Percentiles rank a stretch among this genome's conserved stretches.
These are phyloP conservation scores for Cryphonectria parasitica DNA, from an alignment of 2,329 filamentous ascomycete species.

Conservation along the genomic window DNA sequence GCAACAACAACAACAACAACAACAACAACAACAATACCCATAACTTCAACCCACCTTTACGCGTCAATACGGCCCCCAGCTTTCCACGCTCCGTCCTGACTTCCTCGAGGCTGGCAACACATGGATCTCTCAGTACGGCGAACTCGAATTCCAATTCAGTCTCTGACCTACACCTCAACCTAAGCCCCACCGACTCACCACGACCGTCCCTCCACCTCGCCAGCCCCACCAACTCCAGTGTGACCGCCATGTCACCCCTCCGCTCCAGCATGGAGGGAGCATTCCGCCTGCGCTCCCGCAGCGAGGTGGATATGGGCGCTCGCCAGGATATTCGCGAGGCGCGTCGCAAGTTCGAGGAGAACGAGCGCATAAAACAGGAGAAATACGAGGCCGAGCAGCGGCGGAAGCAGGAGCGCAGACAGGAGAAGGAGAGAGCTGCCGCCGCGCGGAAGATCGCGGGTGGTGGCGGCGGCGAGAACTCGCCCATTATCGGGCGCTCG, in stretches of 20 bases:
- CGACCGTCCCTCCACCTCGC: slow-evolving; percentile 32
- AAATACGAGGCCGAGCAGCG: slow-evolving; percentile 64
- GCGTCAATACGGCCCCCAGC: slow-evolving; percentile 35
- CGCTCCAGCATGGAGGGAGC: slow-evolving; percentile 62
- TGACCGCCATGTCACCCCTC: slow-evolving; percentile 54
- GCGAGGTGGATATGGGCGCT: slow-evolving; percentile 59
- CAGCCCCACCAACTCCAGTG: slow-evolving; percentile 40
- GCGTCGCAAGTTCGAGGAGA: slow-evolving; percentile 65
- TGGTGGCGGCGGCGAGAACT: slow-evolving; percentile 24
- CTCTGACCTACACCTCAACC: slow-evolving; percentile 51
- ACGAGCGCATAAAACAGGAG: slow-evolving; percentile 64
- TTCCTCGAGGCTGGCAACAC: slow-evolving; percentile 42
- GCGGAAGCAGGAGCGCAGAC: slow-evolving; percentile 59
- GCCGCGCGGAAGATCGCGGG: slow-evolving; percentile 46
- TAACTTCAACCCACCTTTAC: slow-evolving; percentile 15
- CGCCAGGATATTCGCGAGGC: slow-evolving; percentile 62
- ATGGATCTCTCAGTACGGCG: slow-evolving; percentile 22
- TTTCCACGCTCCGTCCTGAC: slow-evolving; percentile 31
- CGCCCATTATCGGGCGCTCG: slow-evolving; percentile 25
- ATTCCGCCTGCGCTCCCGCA: slow-evolving; percentile 64
- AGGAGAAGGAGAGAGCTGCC: slow-evolving; percentile 48
- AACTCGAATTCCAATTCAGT: slow-evolving; percentile 30
- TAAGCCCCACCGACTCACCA: slow-evolving; percentile 36
- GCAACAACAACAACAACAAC: slow-evolving; percentile 43
- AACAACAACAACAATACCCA: slow-evolving; percentile 39